phyloP scores from a whole-genome alignment of 805 yeast genomes.

The Kodamaea sagamina region DNA sequence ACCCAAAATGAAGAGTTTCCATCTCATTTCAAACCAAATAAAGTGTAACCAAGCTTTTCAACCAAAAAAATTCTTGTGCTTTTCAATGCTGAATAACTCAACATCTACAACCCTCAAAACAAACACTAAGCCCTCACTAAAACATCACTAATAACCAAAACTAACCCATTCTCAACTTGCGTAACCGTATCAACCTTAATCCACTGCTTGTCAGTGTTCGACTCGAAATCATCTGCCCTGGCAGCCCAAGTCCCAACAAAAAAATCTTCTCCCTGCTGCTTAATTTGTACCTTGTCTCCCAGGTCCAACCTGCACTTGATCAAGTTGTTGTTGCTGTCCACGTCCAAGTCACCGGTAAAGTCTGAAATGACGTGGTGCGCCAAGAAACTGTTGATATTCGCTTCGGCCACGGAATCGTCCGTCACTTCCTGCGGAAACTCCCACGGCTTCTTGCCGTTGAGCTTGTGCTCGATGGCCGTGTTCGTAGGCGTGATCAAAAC shows the following conservation, averaged over 20 bases:
- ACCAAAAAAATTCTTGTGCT: too few relatives aligned
- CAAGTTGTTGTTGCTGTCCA: slow-evolving; percentile 17
- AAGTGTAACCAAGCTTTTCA: too few relatives aligned
- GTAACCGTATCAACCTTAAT: slow-evolving; percentile 27
- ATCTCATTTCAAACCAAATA: too few relatives aligned
- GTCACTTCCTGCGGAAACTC: slow-evolving; percentile 62
- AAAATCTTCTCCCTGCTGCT: slow-evolving; percentile 23
- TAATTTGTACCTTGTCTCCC: slow-evolving; percentile 26
- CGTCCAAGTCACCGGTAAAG: slow-evolving; percentile 23
- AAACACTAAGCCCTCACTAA: slow-evolving; percentile 26
- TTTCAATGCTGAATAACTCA: too few relatives aligned
- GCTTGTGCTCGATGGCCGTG: slow-evolving; percentile 44
- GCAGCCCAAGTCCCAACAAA: slow-evolving; percentile 15
- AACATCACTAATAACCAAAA: slow-evolving; percentile 39
- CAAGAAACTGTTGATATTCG: slow-evolving; percentile 60
- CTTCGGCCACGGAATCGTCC: slow-evolving; percentile 49
- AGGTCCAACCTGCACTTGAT: slow-evolving; percentile 21
- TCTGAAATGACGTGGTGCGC: slow-evolving; percentile 57
- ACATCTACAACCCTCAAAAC: too few relatives aligned
- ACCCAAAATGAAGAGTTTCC: too few relatives aligned
- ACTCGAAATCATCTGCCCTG: not conserved
- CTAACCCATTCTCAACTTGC: slow-evolving; percentile 42
- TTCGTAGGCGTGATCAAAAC: slow-evolving; percentile 75
- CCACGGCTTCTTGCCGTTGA: slow-evolving; percentile 75
- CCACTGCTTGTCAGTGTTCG: slow-evolving; percentile 16